phyloP scores from a whole-genome alignment of 2,329 filamentous ascomycete species.

The Cladosporium sp. region DNA sequence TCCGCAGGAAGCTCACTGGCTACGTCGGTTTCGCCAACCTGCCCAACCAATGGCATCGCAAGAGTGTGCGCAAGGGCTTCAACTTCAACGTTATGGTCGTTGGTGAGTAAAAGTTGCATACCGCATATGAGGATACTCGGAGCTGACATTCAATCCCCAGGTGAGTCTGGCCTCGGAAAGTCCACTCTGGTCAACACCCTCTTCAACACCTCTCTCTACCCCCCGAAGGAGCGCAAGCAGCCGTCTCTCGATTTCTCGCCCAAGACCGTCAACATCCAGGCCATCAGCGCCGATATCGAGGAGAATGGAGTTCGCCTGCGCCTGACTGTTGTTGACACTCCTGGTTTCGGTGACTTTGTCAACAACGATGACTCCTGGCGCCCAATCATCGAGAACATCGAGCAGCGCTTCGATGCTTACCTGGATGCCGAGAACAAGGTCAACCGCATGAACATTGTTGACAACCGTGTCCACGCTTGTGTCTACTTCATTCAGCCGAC shows the following conservation, averaged over 20 bases:
- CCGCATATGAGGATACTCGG: background rate
- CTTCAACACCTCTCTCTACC: slow-evolving; percentile 99
- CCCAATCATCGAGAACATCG: slow-evolving; percentile 98
- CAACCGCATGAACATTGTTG: slow-evolving; percentile 99
- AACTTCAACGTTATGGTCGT: slow-evolving; percentile 99
- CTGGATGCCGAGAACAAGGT: slow-evolving; percentile 99
- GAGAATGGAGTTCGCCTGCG: slow-evolving; percentile 97
- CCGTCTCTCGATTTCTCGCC: slow-evolving; percentile 97
- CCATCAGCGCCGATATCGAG: slow-evolving; percentile 70
- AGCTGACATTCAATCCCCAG: slow-evolving; percentile 49
- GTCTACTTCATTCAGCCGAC: slow-evolving; percentile 99
- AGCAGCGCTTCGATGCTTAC: slow-evolving; percentile 98
- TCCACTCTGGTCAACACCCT: slow-evolving; percentile 98
- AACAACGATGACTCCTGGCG: slow-evolving; percentile 99
- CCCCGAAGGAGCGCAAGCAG: slow-evolving; percentile 96
- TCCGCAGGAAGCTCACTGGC: slow-evolving; percentile 95
- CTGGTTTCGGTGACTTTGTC: slow-evolving; percentile 97
- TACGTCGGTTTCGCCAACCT: slow-evolving; percentile 99
- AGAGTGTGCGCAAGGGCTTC: slow-evolving; percentile 99
- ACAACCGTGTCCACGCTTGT: slow-evolving; percentile 98
- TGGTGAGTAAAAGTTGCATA: slow-evolving; percentile 64
- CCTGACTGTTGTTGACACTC: slow-evolving; percentile 94
- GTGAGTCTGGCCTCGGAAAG: slow-evolving; percentile 98
- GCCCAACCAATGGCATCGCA: slow-evolving; percentile 99
- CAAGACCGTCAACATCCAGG: slow-evolving; percentile 66